Base-by-base conservation (phyloP, 2,329 filamentous ascomycete species). In the Fusarium heterosporum region DNA sequence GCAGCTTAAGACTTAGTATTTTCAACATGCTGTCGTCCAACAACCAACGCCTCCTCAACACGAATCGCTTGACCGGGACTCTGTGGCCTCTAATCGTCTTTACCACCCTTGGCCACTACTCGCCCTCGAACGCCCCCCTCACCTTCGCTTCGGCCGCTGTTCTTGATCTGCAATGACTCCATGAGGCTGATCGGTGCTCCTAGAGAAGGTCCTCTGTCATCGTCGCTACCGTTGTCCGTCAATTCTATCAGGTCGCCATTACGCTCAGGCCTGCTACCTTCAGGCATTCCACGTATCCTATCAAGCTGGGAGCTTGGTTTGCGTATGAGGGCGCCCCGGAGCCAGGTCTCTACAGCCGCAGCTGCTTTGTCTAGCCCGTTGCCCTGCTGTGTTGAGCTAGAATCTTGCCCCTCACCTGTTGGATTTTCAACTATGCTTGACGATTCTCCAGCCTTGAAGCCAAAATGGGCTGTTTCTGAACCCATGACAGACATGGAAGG, bases 311-410 rank as follows among this genome's bases (percentile, higher is more conserved):
- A 86, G 19, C 78, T 78, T 1, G 85, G 83, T 6, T 86, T 83
- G 73, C 89, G 90, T 8, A 85, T 82, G 61, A 93, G 93, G 36
- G 97, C 89, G 64, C 93, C 93, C 61, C 94, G 85, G 60, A 98
- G 83, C 93, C 96, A 99, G 2, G 90, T 91, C 79, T 98, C 96
- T 29, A 98, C 89, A 4, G 91, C 90, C 8, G 93, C 91, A 2
- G 94, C 93, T 11, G 97, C 90, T 66, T 94, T 92, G 72, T 97
- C 93, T 4, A 98, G 81, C 2, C 85, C 82, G 4, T 78, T 83
- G 14, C 84, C 83, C 45, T 84, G 82, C 47, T 80, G 78, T n/a
- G 79, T 77, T 12, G 82, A 73, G 36, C 75, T 56, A 17, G 78
- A 71, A 57, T 84, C 79, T 41, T 81, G 77, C 17, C 83, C 81